Percentiles rank a stretch among this genome's conserved stretches.
These are phyloP conservation scores for Tetrapisispora namnaoensis DNA, from an alignment of 805 yeast species.

Conservation along the genomic window DNA sequence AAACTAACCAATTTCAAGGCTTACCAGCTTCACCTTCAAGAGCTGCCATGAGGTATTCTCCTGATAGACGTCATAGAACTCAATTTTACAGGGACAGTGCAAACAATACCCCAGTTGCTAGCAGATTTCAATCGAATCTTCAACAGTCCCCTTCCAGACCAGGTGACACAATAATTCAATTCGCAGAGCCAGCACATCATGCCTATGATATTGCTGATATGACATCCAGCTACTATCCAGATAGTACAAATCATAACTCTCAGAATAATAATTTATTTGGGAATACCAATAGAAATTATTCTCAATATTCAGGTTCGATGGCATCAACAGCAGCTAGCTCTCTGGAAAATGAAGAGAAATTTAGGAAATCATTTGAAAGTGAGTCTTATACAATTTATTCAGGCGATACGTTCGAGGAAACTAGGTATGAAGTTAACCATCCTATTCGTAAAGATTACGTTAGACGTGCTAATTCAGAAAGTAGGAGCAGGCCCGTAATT, in stretches of 20 bases:
- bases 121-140: conserved; percentile 54
- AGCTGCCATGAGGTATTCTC: conserved; percentile 31
- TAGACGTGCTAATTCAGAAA: conserved; percentile 52
- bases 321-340: conserved; percentile 21
- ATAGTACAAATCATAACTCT: conserved; percentile 3
- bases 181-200: conserved; percentile 27
- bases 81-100: conserved; percentile 27
- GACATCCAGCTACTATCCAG: conserved; percentile 14
- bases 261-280: conserved; percentile 7
- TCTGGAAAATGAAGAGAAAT: conserved; percentile 19
- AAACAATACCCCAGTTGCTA: conserved; percentile 32
- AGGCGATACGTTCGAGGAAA: conserved; percentile 28
- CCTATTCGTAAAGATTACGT: conserved; percentile 28
- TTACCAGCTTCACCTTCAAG: conserved; percentile 33
- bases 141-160: conserved; percentile 65
- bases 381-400: conserved; percentile 27
- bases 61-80: conserved; percentile 31
- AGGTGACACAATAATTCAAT: conserved; percentile 40
- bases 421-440: conserved; percentile 29
- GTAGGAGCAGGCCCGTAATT: conserved; percentile 50
- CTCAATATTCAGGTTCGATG: conserved; percentile 13
- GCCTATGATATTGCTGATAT: conserved; percentile 29
- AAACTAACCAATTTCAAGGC: conserved; percentile 26
- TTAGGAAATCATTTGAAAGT: conserved; percentile 48
- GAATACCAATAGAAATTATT: background rate